These are phyloP conservation scores for Aspergillus cavernicola DNA, from an alignment of 495 filamentous ascomycete genomes.

Conservation along the genomic window DNA sequence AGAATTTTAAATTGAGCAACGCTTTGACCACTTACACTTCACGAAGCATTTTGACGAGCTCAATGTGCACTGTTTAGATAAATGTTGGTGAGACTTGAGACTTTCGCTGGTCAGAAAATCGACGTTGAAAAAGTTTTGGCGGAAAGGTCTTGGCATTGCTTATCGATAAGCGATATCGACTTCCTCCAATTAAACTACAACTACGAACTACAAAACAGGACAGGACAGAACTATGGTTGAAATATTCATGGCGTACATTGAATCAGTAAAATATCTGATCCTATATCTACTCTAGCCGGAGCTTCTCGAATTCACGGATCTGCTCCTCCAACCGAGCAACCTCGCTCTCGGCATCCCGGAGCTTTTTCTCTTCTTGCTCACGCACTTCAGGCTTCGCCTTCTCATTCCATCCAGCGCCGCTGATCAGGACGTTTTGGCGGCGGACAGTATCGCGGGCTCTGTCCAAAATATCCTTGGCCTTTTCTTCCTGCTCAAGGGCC, in stretches of 20 bases:
- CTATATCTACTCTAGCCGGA: slow-evolving; percentile 40
- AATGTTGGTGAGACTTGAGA: not conserved
- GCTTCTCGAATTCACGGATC: slow-evolving; percentile 47
- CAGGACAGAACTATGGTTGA: not conserved
- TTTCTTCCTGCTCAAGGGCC: slow-evolving; percentile 60
- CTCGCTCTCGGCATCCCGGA: slow-evolving; percentile 56
- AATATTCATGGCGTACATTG: not conserved
- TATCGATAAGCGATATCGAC: slow-evolving; percentile 26
- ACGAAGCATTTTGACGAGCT: slow-evolving; percentile 22
- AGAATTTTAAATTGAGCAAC: not conserved
- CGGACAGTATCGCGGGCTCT: slow-evolving; percentile 33
- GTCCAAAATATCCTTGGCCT: slow-evolving; percentile 54
- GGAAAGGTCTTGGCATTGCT: slow-evolving; percentile 24
- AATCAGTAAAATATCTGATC: slow-evolving; percentile 2
- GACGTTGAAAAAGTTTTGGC: slow-evolving; percentile 26
- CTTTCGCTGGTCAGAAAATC: slow-evolving; percentile 7
- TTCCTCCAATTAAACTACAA: not conserved
- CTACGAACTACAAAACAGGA: not conserved
- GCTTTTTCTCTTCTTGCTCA: slow-evolving; percentile 55
- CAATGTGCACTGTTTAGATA: not conserved
- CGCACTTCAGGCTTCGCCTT: slow-evolving; percentile 53
- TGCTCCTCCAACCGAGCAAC: slow-evolving; percentile 51
- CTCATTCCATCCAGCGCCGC: slow-evolving; percentile 36
- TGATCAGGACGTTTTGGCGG: slow-evolving; percentile 33
- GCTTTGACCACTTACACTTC: slow-evolving; percentile 33